A percentile compares a stretch with the other conserved stretches of the same genome.
Conservation (phyloP, 225 moss, liverwort and hornwort species). For the Physcomitrellopsis africana region DNA sequence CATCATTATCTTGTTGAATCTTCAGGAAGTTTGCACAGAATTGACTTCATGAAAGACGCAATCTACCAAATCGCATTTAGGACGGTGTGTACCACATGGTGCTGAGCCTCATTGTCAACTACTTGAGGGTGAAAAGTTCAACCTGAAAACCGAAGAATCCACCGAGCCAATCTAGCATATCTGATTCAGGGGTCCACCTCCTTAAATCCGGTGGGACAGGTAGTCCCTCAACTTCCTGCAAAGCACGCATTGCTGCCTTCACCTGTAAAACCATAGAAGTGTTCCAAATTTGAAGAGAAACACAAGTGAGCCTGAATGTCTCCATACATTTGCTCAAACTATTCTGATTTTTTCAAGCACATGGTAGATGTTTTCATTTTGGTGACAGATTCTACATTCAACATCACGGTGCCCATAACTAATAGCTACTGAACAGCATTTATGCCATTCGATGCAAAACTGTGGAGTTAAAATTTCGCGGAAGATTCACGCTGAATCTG, state of each 20-base stretch:
- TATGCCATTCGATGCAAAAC: neutral
- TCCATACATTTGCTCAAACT: neutral
- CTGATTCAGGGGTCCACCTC: constrained; percentile 40
- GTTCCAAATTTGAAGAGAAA: constrained; percentile 15
- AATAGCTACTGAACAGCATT: constrained; percentile 5
- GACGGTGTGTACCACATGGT: neutral
- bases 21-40: neutral
- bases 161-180: constrained; percentile 94
- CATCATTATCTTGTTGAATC: constrained; percentile 15
- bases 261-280: constrained; percentile 52
- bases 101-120: constrained; percentile 18
- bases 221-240: constrained; percentile 56
- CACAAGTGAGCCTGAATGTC: constrained; percentile 3
- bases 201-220: constrained; percentile 40
- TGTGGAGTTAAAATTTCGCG: neutral
- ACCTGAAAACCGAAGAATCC: constrained; percentile 82
- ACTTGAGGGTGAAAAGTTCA: constrained; percentile 14
- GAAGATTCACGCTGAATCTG: neutral
- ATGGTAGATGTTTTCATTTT: neutral
- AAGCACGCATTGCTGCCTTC: constrained; percentile 69
- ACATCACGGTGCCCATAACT: neutral
- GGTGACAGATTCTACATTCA: constrained; percentile 16
- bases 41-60: neutral
- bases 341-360: constrained; percentile 4
- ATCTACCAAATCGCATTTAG: neutral